These are phyloP conservation scores for Phytophthora citricola DNA, from an alignment of 352 stramenopile species.

Conservation along the genomic window DNA sequence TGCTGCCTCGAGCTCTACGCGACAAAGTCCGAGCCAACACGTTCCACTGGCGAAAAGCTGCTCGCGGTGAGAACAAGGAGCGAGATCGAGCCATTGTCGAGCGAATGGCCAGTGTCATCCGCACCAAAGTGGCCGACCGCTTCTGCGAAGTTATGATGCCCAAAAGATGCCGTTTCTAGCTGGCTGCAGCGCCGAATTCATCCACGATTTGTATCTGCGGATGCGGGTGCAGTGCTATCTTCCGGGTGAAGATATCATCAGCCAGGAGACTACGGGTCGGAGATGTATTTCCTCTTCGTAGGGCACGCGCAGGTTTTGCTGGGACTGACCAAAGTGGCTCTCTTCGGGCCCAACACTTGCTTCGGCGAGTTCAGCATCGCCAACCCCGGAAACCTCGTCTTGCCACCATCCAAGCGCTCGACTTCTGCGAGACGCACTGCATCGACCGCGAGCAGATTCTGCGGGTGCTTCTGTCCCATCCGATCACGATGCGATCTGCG, in stretches of 20 bases:
- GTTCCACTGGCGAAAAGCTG: conserved; percentile 79
- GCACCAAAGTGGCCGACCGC: conserved; percentile 66
- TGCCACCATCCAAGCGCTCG: conserved; percentile 78
- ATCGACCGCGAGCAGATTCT: conserved; percentile 62
- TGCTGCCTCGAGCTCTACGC: conserved; percentile 65
- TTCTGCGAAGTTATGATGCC: conserved; percentile 85
- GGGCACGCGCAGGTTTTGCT: conserved; percentile 80
- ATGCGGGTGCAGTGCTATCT: conserved; percentile 82
- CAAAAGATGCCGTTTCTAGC: conserved; percentile 71
- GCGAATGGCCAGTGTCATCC: conserved; percentile 78
- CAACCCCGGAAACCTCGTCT: conserved; percentile 68
- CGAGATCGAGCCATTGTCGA: conserved; percentile 70
- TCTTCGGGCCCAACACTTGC: conserved; percentile 72
- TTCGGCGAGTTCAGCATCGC: conserved; percentile 87
- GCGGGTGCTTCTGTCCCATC: conserved; percentile 52
- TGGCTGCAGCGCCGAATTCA: conserved; percentile 78
- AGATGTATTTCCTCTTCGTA: conserved; percentile 86
- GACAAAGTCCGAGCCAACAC: conserved; percentile 85
- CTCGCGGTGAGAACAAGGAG: conserved; percentile 67
- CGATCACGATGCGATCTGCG: conserved; percentile 68
- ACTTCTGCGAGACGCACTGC: conserved; percentile 84
- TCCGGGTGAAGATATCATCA: conserved; percentile 79
- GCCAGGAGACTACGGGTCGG: conserved; percentile 80
- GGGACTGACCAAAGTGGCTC: conserved; percentile 63
- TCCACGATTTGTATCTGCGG: conserved; percentile 78